Percentiles rank a stretch among this genome's conserved stretches.
These are phyloP conservation scores for Aspergillus sp. DNA, from an alignment of 2,329 filamentous ascomycete species.

Conservation along the genomic window DNA sequence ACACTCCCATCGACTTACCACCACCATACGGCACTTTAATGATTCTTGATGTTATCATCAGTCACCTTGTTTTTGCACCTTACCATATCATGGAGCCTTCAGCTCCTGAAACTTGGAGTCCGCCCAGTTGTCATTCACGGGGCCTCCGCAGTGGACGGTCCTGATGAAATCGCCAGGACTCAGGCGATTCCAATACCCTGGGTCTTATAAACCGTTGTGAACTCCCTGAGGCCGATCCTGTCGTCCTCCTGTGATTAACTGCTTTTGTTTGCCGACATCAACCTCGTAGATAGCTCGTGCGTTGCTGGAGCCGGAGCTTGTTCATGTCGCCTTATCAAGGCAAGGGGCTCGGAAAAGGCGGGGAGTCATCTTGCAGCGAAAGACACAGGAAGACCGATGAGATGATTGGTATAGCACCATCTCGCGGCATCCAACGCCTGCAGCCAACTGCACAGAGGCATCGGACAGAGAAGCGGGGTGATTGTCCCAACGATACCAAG, in stretches of 20 bases:
- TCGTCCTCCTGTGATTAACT: not conserved
- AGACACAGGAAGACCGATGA: not conserved
- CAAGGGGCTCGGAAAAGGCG: not conserved
- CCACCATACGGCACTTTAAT: not conserved
- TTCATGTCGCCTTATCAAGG: not conserved
- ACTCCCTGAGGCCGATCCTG: too few relatives aligned
- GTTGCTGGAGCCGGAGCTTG: not conserved
- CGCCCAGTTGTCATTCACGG: not conserved
- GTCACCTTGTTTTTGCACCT: not conserved
- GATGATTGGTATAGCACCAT: not conserved
- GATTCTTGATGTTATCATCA: not conserved
- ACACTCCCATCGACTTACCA: not conserved
- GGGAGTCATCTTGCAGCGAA: not conserved
- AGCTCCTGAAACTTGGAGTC: not conserved
- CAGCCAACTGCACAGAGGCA: not conserved
- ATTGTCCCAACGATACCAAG: not conserved
- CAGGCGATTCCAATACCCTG: not conserved
- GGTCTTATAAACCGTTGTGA: too few relatives aligned
- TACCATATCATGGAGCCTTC: not conserved
- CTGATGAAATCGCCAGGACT: not conserved
- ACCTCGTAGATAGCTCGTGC: not conserved
- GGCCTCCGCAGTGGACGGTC: not conserved
- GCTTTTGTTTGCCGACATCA: not conserved
- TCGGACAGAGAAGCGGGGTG: not conserved
- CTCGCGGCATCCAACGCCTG: not conserved